Conservation (phyloP, 345 rosid genomes). For the Moringa oleifera region DNA sequence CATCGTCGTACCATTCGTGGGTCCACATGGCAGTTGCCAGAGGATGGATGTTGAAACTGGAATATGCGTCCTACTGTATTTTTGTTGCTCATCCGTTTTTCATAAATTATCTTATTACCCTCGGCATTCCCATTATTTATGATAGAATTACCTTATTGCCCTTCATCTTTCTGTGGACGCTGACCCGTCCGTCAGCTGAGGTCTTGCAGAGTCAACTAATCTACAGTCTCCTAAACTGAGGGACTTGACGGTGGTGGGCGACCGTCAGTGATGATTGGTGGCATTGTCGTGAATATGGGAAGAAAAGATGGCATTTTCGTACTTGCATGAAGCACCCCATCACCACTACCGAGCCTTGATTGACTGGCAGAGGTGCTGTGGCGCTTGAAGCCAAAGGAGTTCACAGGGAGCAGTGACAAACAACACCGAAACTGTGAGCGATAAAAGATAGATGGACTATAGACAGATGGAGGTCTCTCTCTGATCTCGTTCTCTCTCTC, state of each 20-base stretch:
- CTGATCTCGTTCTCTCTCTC: conserved; percentile 7
- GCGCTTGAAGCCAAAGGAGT: conserved; percentile 9
- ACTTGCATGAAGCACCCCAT: not conserved
- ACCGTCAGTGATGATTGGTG: conserved; percentile 15
- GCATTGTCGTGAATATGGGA: conserved; percentile 20
- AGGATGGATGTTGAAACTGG: conserved; percentile 9
- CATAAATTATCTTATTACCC: too few relatives aligned
- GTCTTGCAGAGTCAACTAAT: not conserved
- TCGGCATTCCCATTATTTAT: too few relatives aligned
- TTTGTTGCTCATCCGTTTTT: not conserved
- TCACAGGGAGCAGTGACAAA: not conserved
- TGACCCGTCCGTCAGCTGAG: too few relatives aligned
- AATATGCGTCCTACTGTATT: conserved; percentile 11
- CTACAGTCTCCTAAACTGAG: not conserved
- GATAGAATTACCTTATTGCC: too few relatives aligned
- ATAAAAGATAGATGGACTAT: conserved; percentile 13
- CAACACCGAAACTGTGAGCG: conserved; percentile 22
- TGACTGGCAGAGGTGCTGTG: conserved; percentile 4
- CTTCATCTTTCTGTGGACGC: too few relatives aligned
- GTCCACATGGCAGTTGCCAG: conserved; percentile 21
- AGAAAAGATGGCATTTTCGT: conserved; percentile 15
- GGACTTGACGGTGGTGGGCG: too few relatives aligned
- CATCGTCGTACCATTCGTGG: not conserved
- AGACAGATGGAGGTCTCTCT: conserved; percentile 22
- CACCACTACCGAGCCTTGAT: conserved; percentile 17